Percentiles rank a stretch among this genome's conserved stretches.
phyloP scores from a whole-genome alignment of 1,284 basidiomycete genomes.

The Ceratobasidium papillatum region DNA sequence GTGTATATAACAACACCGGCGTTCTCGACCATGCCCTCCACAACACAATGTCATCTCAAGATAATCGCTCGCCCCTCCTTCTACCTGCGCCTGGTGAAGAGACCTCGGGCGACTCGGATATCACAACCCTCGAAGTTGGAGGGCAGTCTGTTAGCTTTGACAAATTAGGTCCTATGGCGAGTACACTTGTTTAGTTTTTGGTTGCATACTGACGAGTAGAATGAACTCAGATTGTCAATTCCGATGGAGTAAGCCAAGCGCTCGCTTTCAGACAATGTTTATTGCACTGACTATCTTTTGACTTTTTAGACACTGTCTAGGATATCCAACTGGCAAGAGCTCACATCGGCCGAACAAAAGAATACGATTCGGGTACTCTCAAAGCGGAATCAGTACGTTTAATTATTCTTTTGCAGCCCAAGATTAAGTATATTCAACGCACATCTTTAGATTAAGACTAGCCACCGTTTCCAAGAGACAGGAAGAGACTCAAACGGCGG shows the following conservation, averaged over 20 bases:
- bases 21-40: not conserved
- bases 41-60: constrained; percentile 9
- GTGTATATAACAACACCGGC: not conserved
- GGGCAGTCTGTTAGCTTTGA: constrained; percentile 34
- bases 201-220: not conserved
- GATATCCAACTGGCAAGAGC: constrained; percentile 36
- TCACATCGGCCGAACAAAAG: constrained; percentile 28
- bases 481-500: not conserved
- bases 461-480: constrained; percentile 1
- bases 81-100: constrained; percentile 23
- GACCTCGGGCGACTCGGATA: not conserved
- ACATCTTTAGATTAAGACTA: not conserved
- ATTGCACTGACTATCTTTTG: not conserved
- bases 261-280: not conserved
- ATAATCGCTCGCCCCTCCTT: not conserved
- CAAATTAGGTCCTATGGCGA: constrained; percentile 30
- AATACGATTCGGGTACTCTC: constrained; percentile 34
- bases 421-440: not conserved
- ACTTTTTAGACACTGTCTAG: constrained; percentile 17
- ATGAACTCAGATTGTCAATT: constrained; percentile 16
- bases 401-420: not conserved
- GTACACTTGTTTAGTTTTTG: not conserved
- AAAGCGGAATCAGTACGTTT: constrained; percentile 33
- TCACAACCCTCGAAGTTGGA: constrained; percentile 31
- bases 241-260: constrained; percentile 16